Evolutionary conservation across 345 rosid species (phyloP), one percentile per base, ranked within the genome.

Genomic region (Clausena lansium): DNA sequence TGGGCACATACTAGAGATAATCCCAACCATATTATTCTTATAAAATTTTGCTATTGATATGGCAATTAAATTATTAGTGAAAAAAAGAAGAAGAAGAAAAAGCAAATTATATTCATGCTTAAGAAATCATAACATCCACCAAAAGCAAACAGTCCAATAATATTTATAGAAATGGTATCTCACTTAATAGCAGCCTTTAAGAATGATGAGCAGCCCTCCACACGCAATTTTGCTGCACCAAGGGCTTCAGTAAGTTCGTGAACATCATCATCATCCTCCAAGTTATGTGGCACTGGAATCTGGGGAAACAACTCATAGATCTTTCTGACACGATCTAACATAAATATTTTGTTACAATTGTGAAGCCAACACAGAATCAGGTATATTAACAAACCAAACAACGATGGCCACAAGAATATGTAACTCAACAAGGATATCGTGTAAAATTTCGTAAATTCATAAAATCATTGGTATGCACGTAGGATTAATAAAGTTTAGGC

Each of bases 131-230:
- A 45, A 71, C 25, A 64, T 61, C 55, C 22, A 50, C 9, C 38
- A 9, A 19, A 75, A 63, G n/a, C 50, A 63, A 14, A 7, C 50
- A 60, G 52, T 67, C 50, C 45, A 75, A 24, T 38, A 50, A 35
- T 14, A 59, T 11, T 57, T 27, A 7, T 77, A 52, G 82, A 15
- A 38, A 59, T 1, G 30, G 33, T 30, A 58, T 78, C 92, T 88
- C 81, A 96, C 98, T 78, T 96, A 57, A 92, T 84, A 80, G 99
- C 97, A 84, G 94, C 93, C 89, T 82, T 92, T 86, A 96, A 82
- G 87, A 91, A 94, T 5, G 99, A 87, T 68, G 91, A 79, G 86
- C 98, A 90, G 77, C 92, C 83, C 32, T 96, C 95, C 2, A 94
- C 94, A 24, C 93, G 91, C 60, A 86, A 86, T 88, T 95, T 94